These are phyloP conservation scores for Metarhizium robertsii DNA, from an alignment of 2,329 filamentous ascomycete species.

Conservation along the genomic window DNA sequence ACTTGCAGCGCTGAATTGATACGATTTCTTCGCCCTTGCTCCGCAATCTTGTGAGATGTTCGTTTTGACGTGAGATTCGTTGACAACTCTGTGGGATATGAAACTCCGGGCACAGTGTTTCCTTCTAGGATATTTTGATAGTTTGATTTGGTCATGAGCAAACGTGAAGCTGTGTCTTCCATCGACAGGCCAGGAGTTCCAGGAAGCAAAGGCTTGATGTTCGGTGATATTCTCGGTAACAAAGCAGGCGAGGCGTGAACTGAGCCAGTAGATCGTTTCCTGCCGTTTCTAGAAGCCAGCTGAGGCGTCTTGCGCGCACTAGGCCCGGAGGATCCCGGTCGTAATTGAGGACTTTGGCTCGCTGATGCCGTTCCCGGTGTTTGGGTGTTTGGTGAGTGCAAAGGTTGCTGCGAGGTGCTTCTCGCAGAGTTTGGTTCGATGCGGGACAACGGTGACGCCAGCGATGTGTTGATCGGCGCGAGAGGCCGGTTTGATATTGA, in stretches of 20 bases:
- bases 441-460: constrained; percentile 25
- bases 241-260: constrained; percentile 79
- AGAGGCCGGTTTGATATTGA: constrained; percentile 34
- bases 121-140: constrained; percentile 97
- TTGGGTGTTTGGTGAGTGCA: constrained; percentile 40
- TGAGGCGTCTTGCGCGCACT: constrained; percentile 45
- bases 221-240: constrained; percentile 83
- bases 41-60: constrained; percentile 95
- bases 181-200: constrained; percentile 40
- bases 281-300: constrained; percentile 46
- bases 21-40: constrained; percentile 88
- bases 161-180: constrained; percentile 55
- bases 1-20: constrained; percentile 92
- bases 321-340: constrained; percentile 36
- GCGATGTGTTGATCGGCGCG: constrained; percentile 31
- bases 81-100: constrained; percentile 82
- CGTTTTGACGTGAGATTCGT: constrained; percentile 93
- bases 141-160: constrained; percentile 90
- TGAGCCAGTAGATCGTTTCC: constrained; percentile 66
- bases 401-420: constrained; percentile 37
- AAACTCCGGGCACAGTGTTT: constrained; percentile 79
- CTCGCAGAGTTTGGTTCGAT: constrained; percentile 35
- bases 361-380: constrained; percentile 39
- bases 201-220: constrained; percentile 83
- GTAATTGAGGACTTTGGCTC: constrained; percentile 55